Evolutionary conservation across 176 grass and related monocot genomes (phyloP).

Genomic region (Avena insularis): DNA sequence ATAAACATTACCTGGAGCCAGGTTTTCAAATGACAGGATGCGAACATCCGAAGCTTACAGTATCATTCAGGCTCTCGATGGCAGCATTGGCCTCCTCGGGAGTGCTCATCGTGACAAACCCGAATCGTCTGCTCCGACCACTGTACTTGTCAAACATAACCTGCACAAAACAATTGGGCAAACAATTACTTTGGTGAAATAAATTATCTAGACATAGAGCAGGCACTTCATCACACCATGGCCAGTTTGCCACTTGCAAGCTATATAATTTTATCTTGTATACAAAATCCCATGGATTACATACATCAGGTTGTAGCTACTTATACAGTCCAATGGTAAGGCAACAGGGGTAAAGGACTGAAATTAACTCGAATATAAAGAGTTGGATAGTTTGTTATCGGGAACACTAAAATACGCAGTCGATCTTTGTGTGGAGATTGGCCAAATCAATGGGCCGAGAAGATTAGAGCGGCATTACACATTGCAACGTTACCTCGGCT

Average conservation of each 20-base stretch:
- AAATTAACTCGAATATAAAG: neutral
- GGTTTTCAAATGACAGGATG: neutral
- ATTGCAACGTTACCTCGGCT: conserved; percentile 62
- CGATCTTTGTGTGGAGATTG: neutral
- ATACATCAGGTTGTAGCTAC: neutral
- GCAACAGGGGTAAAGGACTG: neutral
- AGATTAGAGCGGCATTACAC: neutral
- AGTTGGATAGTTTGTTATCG: neutral
- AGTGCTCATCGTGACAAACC: conserved; percentile 90
- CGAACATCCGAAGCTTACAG: conserved; percentile 51
- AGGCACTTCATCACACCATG: neutral
- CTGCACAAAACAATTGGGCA: conserved; percentile 33
- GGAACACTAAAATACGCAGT: neutral
- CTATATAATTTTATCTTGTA: neutral
- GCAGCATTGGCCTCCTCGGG: conserved; percentile 62
- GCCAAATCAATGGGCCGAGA: neutral
- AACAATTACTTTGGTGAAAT: neutral
- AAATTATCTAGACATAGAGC: neutral
- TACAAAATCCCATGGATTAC: neutral
- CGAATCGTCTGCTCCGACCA: conserved; percentile 85
- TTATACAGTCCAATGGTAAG: neutral
- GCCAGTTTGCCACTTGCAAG: neutral
- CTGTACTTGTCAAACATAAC: conserved; percentile 99
- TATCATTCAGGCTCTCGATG: conserved; percentile 72
- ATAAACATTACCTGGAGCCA: neutral